Conservation (phyloP, 768 basidiomycete species). For the Boletales sp. region DNA sequence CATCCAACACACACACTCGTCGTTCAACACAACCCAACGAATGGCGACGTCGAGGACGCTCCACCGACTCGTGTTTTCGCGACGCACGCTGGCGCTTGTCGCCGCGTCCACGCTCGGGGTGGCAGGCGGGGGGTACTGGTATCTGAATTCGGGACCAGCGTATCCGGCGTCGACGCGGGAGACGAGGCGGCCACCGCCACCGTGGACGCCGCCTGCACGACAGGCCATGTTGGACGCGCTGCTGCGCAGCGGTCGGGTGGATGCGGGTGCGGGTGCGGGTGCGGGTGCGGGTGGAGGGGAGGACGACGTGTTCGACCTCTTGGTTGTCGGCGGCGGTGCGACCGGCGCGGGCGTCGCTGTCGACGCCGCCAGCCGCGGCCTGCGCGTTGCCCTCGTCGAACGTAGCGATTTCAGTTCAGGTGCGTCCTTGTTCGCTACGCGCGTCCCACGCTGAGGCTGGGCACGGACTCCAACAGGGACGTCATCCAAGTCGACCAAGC, state of each 20-base stretch:
- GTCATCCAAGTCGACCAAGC: slow-evolving; percentile 95
- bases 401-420: slow-evolving; percentile 89
- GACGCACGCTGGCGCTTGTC: slow-evolving; percentile 50
- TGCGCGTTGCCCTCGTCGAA: slow-evolving; percentile 92
- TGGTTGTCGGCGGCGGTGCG: slow-evolving; percentile 92
- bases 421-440: slow-evolving; percentile 29
- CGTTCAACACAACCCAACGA: not conserved
- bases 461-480: slow-evolving; percentile 53
- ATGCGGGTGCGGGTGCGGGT: no score
- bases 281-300: slow-evolving; percentile 33
- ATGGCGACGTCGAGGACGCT: slow-evolving; percentile 5
- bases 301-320: slow-evolving; percentile 63
- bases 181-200: slow-evolving; percentile 67
- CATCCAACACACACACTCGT: not conserved
- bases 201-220: slow-evolving; percentile 75
- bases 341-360: slow-evolving; percentile 96
- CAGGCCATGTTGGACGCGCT: slow-evolving; percentile 62
- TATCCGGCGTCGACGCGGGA: slow-evolving; percentile 63
- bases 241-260: not conserved
- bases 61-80: slow-evolving; percentile 43
- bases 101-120: slow-evolving; percentile 51
- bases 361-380: slow-evolving; percentile 87
- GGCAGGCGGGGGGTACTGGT: slow-evolving; percentile 62
- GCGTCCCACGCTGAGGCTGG: no score
- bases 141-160: slow-evolving; percentile 69